Percentiles rank a stretch among this genome's conserved stretches.
Conservation (phyloP, 495 filamentous ascomycete genomes). For the Hyaloscypha variabilis region DNA sequence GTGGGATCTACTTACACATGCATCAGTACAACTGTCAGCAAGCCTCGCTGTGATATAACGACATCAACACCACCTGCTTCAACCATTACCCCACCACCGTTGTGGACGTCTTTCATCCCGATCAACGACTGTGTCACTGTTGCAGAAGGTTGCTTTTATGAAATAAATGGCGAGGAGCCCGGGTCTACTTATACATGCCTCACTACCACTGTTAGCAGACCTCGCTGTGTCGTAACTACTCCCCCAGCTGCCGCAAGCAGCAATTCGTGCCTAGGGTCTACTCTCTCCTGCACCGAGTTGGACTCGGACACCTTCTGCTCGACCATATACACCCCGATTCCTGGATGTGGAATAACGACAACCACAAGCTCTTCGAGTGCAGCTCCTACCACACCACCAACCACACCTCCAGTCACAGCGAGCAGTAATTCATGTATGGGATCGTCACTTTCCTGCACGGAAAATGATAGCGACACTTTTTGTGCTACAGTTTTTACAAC, state of each 20-base stretch:
- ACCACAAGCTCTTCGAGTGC: slow-evolving; percentile 1
- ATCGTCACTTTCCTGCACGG: background rate
- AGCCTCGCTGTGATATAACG: background rate
- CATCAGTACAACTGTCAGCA: background rate
- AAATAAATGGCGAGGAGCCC: too few relatives aligned
- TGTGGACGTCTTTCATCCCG: too few relatives aligned
- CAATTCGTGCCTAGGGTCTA: background rate
- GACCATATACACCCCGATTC: background rate
- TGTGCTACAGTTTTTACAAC: background rate
- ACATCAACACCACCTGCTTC: background rate
- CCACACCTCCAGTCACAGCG: background rate
- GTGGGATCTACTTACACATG: background rate
- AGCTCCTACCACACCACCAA: background rate
- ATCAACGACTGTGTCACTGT: too few relatives aligned
- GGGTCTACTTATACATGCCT: background rate
- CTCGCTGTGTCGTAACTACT: background rate
- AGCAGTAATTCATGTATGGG: background rate
- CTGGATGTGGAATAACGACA: background rate
- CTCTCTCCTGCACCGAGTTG: slow-evolving; percentile 1
- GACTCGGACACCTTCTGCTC: background rate
- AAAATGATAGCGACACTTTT: background rate
- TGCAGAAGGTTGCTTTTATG: too few relatives aligned
- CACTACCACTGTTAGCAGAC: background rate
- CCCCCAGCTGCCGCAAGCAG: background rate
- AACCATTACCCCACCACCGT: too few relatives aligned